Base-by-base conservation (phyloP, 2,329 filamentous ascomycete genomes). In the Paramyrothecium sp. region DNA sequence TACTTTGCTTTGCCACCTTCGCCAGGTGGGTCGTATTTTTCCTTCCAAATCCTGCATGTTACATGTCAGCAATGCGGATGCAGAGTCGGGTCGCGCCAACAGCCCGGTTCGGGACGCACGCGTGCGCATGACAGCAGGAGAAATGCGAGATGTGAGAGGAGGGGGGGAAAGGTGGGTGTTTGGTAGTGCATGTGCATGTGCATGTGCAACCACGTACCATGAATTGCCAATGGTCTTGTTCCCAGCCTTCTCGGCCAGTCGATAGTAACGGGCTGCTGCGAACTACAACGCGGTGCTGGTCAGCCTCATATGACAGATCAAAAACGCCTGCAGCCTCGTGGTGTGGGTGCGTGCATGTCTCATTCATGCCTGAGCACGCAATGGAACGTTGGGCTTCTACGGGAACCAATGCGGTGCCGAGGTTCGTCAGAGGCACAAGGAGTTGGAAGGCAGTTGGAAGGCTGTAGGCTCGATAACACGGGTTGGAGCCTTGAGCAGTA, bases 171-270 rank as follows among this genome's bases (percentile, higher is more conserved):
- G 33, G 57, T 53, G 55, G 56, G 44, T 54, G 51, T 55, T 56
- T 61, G 54, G 17, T n/a, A n/a, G 20, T 19, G 47, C 20, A 50
- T 20, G 47, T 20, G 13, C 38, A 16, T 48, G 46, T 59, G 60
- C 54, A 61, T 54, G 58, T 56, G 62, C 56, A 50, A 61, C 59
- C 51, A 84, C 90, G 75, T 88, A 97, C 94, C 95, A 99, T 67
- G 91, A 90, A 78, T 98, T 97, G 61, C 95, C 95, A 62, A 98
- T 80, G 56, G 87, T 92, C 80, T 96, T 97, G 75, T 88, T 90
- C 53, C 94, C 94, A 70, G 88, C 90, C 69, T 91, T 82, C 77
- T 98, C 95, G 41, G 95, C 93, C 68, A 94, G 83, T 68, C 94
- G 91, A 74, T 97, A 92, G 77, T 97, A 97, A 75, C 90, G 91